Evolutionary conservation across 176 grass and related monocot species (phyloP).

Genomic region (Puya raimondii): DNA sequence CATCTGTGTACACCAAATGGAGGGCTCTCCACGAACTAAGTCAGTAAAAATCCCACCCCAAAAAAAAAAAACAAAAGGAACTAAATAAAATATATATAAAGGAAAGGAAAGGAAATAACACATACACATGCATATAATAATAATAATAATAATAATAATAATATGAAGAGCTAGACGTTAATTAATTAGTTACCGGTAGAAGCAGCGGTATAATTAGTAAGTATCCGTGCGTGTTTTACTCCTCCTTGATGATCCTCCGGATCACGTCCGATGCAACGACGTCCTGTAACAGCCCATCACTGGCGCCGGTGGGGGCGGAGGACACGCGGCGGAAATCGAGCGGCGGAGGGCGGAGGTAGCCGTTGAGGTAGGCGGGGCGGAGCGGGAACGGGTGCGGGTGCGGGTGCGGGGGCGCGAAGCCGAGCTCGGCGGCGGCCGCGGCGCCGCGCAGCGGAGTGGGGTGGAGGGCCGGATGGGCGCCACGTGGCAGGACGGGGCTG

Average conservation of each 20-base stretch:
- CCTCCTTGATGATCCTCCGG: background rate
- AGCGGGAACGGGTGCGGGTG: background rate
- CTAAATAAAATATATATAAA: no score
- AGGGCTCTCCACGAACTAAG: no score
- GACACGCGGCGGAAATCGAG: background rate
- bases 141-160: no score
- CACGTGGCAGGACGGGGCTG: slow-evolving; percentile 38
- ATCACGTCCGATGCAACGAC: background rate
- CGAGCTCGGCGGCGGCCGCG: background rate
- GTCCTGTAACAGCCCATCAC: background rate
- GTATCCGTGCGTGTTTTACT: background rate
- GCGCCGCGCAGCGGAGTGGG: background rate
- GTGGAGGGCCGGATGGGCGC: background rate
- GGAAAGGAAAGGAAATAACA: no score
- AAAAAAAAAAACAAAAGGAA: no score
- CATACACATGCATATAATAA: no score
- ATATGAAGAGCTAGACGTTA: background rate
- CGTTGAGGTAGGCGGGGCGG: background rate
- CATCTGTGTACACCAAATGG: no score
- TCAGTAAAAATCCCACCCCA: no score
- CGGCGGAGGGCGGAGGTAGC: background rate
- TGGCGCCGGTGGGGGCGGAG: background rate
- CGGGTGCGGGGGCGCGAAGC: background rate
- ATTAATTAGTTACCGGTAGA: background rate
- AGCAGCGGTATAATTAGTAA: background rate